These are phyloP conservation scores for Trematosphaeria pertusa DNA, from an alignment of 2,329 filamentous ascomycete genomes.

Conservation along the genomic window DNA sequence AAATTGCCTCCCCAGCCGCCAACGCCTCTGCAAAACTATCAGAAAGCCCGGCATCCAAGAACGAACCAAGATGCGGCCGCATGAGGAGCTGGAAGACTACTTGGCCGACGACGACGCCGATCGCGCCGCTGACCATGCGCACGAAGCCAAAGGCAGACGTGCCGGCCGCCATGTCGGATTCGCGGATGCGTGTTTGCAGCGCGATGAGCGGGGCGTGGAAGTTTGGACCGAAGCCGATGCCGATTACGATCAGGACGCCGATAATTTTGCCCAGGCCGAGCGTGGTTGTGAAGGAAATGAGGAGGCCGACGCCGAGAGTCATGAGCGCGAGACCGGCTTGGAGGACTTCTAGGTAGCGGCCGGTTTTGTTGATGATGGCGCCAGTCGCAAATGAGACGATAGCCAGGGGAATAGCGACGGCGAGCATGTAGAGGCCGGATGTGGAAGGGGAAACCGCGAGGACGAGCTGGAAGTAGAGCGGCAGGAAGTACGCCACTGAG, in stretches of 20 bases:
- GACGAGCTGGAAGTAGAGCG: slow-evolving; percentile 76
- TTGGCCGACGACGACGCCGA: slow-evolving; percentile 59
- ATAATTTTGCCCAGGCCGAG: slow-evolving; percentile 47
- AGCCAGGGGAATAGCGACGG: slow-evolving; percentile 59
- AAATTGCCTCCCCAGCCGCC: slow-evolving; percentile 41
- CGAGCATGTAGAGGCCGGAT: slow-evolving; percentile 67
- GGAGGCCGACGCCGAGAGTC: slow-evolving; percentile 43
- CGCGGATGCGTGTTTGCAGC: slow-evolving; percentile 65
- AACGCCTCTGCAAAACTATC: slow-evolving; percentile 30
- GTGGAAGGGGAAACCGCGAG: slow-evolving; percentile 64
- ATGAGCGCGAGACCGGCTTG: slow-evolving; percentile 40
- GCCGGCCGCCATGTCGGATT: slow-evolving; percentile 58
- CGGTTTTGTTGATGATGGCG: slow-evolving; percentile 53
- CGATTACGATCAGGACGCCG: slow-evolving; percentile 57
- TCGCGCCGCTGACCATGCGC: slow-evolving; percentile 53
- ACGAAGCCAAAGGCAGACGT: slow-evolving; percentile 60
- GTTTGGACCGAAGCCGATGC: slow-evolving; percentile 60
- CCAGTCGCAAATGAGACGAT: slow-evolving; percentile 56
- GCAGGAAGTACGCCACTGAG: slow-evolving; percentile 72
- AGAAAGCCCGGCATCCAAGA: slow-evolving; percentile 28
- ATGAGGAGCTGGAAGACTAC: slow-evolving; percentile 64
- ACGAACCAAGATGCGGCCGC: slow-evolving; percentile 49
- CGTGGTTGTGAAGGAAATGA: slow-evolving; percentile 28
- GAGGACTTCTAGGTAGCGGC: slow-evolving; percentile 49
- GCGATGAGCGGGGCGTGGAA: slow-evolving; percentile 63